Evolutionary conservation across 306 rosid genomes (phyloP).

Genomic region (Vigna mungo): DNA sequence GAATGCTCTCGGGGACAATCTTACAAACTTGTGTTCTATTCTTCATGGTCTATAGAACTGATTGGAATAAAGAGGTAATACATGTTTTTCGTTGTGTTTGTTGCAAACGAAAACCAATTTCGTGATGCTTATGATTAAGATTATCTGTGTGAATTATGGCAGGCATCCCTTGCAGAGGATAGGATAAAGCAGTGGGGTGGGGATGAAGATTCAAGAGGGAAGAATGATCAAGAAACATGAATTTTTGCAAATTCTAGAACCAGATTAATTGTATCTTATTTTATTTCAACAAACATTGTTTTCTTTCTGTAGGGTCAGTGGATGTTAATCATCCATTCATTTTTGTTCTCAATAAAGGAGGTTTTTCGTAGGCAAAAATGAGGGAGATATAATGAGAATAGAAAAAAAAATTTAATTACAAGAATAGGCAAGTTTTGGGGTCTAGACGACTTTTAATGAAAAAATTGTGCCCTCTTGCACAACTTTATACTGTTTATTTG

Average conservation of each 20-base stretch:
- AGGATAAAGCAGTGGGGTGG: constrained; percentile 53
- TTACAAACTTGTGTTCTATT: constrained; percentile 70
- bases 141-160: constrained; percentile 14
- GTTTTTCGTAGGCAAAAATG: too few relatives aligned
- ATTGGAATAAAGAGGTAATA: constrained; percentile 78
- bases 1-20: constrained; percentile 74
- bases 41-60: constrained; percentile 64
- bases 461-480: too few relatives aligned
- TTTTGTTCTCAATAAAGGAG: neutral
- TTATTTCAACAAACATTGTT: neutral
- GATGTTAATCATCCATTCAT: neutral
- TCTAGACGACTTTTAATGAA: too few relatives aligned
- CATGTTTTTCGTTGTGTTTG: neutral
- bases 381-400: too few relatives aligned
- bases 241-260: constrained; percentile 6
- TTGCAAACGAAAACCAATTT: neutral
- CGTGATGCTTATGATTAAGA: neutral
- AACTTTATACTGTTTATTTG: too few relatives aligned
- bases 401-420: too few relatives aligned
- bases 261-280: neutral
- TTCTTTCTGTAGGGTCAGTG: neutral
- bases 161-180: constrained; percentile 51
- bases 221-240: neutral
- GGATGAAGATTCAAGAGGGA: constrained; percentile 9
- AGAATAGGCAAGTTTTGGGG: too few relatives aligned